These are phyloP conservation scores for Yamadazyma akitaensis DNA, from an alignment of 805 yeast species.

Conservation along the genomic window DNA sequence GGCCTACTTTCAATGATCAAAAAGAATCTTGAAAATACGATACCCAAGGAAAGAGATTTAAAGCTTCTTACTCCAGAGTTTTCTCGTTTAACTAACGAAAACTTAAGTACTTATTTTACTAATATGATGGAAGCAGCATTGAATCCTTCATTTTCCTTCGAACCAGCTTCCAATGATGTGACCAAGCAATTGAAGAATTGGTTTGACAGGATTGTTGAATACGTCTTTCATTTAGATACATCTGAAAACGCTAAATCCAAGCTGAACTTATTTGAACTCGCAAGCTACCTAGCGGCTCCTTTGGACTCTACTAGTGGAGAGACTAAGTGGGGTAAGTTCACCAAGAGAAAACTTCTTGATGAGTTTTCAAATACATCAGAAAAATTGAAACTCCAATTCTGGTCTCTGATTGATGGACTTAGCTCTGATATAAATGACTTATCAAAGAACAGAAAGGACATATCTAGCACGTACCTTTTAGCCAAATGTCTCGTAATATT, in stretches of 20 bases:
- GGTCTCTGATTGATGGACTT: background rate
- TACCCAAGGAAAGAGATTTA: background rate
- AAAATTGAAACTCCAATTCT: slow-evolving; percentile 2
- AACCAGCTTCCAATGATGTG: slow-evolving; percentile 3
- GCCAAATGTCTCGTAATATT: slow-evolving; percentile 2
- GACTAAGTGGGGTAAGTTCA: slow-evolving; percentile 19
- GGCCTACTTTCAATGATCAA: background rate
- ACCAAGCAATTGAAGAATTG: slow-evolving; percentile 13
- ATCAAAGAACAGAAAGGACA: background rate
- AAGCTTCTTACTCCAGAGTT: slow-evolving; percentile 16
- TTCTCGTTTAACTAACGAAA: slow-evolving; percentile 24
- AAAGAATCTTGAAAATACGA: background rate
- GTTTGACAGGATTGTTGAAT: slow-evolving; percentile 14
- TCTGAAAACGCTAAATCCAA: background rate
- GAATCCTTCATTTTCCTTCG: slow-evolving; percentile 9
- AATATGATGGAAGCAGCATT: slow-evolving; percentile 11
- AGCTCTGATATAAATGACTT: background rate
- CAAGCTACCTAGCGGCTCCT: slow-evolving; percentile 5
- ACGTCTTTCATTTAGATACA: slow-evolving; percentile 3
- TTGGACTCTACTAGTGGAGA: slow-evolving; percentile 1
- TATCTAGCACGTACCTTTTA: background rate
- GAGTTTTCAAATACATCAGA: slow-evolving; percentile 14
- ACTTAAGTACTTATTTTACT: slow-evolving; percentile 27
- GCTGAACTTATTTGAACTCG: slow-evolving; percentile 2
- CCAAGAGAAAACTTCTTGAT: slow-evolving; percentile 9